phyloP scores from a whole-genome alignment of 2,329 filamentous ascomycete genomes.

The Aspergillus tubingensis region DNA sequence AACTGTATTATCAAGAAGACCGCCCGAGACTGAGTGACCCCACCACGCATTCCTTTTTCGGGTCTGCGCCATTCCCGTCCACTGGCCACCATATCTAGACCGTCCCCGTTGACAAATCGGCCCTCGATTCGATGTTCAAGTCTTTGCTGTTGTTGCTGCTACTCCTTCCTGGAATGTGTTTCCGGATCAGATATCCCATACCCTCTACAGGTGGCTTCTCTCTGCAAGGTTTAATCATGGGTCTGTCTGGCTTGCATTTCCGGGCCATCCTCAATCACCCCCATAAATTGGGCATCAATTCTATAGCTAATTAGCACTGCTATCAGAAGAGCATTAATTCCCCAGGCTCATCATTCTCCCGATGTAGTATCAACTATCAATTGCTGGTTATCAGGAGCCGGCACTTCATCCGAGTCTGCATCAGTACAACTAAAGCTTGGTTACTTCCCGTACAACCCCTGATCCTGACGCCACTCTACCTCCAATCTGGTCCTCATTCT shows the following conservation, averaged over 20 bases:
- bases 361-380: too few relatives aligned
- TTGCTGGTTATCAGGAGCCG: neutral
- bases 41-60: slow-evolving; percentile 14
- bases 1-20: slow-evolving; percentile 37
- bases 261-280: neutral
- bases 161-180: neutral
- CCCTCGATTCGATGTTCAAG: neutral
- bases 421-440: neutral
- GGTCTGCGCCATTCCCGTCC: slow-evolving; percentile 6
- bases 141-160: slow-evolving; percentile 4
- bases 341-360: too few relatives aligned
- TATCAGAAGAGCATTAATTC: too few relatives aligned
- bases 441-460: neutral
- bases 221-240: neutral
- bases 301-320: too few relatives aligned
- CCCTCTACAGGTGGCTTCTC: neutral
- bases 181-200: neutral
- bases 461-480: neutral
- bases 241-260: neutral
- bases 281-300: too few relatives aligned
- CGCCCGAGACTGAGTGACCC: slow-evolving; percentile 37
- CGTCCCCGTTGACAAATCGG: slow-evolving; percentile 25
- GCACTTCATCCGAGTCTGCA: neutral
- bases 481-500: neutral
- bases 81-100: slow-evolving; percentile 19